Evolutionary conservation across 2,329 filamentous ascomycete species (phyloP).

Genomic region (Fusarium succisae): DNA sequence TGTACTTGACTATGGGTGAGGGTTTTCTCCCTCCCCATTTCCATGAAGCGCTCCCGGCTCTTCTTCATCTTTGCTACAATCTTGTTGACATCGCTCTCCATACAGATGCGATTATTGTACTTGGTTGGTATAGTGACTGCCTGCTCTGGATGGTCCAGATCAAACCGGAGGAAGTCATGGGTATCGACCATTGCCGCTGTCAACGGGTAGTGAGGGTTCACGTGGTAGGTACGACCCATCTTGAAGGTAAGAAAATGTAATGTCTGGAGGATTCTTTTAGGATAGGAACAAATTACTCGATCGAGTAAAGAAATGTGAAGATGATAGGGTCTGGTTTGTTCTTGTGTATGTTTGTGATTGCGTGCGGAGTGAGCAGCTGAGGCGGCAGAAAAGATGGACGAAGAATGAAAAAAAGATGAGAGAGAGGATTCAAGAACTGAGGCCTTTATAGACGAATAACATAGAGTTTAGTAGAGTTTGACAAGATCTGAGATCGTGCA

Average conservation of each 20-base stretch:
- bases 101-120: background rate
- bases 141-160: background rate
- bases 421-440: too few relatives aligned
- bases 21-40: background rate
- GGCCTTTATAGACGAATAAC: background rate
- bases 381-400: background rate
- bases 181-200: background rate
- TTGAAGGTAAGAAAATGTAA: background rate
- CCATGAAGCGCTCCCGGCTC: background rate
- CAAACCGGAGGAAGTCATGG: background rate
- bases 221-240: background rate
- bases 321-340: background rate
- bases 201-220: background rate
- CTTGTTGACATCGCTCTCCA: background rate
- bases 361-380: background rate
- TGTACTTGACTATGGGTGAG: background rate
- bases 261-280: background rate
- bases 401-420: background rate
- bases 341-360: background rate
- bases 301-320: background rate
- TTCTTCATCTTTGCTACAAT: background rate
- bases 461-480: background rate
- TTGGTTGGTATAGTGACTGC: rapidly evolving
- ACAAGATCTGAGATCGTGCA: background rate
- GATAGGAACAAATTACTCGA: background rate